Percentiles rank a stretch among this genome's conserved stretches.
These are phyloP conservation scores for Geranomyces variabilis DNA, from an alignment of 192 early-diverging fungal species.

Conservation along the genomic window DNA sequence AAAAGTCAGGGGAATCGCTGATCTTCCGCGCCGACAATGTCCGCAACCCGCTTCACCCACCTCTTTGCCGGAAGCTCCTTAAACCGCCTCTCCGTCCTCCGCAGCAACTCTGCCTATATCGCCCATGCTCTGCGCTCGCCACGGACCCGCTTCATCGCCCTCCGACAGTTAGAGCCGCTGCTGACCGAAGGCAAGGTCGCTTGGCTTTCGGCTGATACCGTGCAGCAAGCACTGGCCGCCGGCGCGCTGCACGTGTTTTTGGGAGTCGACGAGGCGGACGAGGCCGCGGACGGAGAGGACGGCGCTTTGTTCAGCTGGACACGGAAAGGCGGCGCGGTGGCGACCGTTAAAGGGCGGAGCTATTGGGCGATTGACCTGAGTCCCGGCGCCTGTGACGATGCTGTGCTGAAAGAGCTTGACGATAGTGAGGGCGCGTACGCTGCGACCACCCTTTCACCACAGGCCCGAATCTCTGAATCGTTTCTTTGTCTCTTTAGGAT, in stretches of 20 bases:
- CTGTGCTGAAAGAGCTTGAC: not conserved
- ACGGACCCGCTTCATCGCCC: conserved; percentile 20
- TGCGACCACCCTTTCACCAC: not conserved
- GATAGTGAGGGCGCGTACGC: not conserved
- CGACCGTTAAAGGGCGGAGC: conserved; percentile 11
- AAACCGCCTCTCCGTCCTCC: conserved; percentile 21
- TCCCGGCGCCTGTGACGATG: not conserved
- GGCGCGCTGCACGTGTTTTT: conserved; percentile 18
- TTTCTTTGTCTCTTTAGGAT: not conserved
- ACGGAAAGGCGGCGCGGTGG: conserved; percentile 7
- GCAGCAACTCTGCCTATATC: conserved; percentile 17
- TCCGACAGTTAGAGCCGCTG: conserved; percentile 15
- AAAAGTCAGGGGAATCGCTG: too few species aligned
- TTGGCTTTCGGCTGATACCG: not conserved
- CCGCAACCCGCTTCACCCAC: conserved; percentile 11
- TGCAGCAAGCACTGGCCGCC: conserved; percentile 9
- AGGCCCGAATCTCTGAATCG: not conserved
- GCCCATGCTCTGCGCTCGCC: conserved; percentile 1
- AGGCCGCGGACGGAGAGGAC: not conserved
- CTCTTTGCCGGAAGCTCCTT: conserved; percentile 26
- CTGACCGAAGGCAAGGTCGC: not conserved
- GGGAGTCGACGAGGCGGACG: conserved; percentile 25
- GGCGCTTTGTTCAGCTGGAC: not conserved
- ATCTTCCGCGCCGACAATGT: not conserved
- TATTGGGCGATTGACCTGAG: conserved; percentile 37